These are phyloP conservation scores for Trypanosomatidae sp. DNA, from an alignment of 208 protist species.

Conservation along the genomic window DNA sequence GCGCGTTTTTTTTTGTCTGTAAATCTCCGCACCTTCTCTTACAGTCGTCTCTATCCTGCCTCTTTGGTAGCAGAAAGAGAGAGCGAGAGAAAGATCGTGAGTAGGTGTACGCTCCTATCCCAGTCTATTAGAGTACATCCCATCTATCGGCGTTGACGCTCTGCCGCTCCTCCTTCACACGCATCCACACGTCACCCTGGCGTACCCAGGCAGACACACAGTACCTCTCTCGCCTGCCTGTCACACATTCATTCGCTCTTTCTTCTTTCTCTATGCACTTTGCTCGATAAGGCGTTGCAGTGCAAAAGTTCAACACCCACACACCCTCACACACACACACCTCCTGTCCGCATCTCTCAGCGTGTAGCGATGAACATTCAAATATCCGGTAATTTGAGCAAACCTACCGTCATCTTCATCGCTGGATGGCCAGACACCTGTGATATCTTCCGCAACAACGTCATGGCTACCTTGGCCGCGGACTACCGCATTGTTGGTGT, in stretches of 20 bases:
- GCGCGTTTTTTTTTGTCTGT: neutral
- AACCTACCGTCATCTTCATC: constrained; percentile 69
- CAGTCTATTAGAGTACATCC: neutral
- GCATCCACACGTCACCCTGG: neutral
- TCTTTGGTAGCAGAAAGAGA: neutral
- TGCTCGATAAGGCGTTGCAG: neutral
- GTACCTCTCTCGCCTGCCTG: neutral
- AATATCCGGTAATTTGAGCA: constrained; percentile 71
- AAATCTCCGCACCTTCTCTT: neutral
- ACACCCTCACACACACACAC: too few species aligned
- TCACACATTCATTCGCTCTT: neutral
- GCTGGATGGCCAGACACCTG: constrained; percentile 76
- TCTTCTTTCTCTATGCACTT: neutral
- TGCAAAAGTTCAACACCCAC: neutral
- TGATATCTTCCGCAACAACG: constrained; percentile 73
- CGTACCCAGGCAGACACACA: neutral
- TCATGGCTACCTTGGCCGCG: constrained; percentile 45
- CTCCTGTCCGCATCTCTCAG: neutral
- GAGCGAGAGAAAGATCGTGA: neutral
- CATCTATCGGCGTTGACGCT: neutral
- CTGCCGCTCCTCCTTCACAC: neutral
- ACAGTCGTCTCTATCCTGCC: neutral
- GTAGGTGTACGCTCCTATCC: neutral
- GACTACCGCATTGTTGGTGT: constrained; percentile 72
- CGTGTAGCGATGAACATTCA: constrained; percentile 59